Evolutionary conservation across 495 filamentous ascomycete genomes (phyloP).

Genomic region (Letharia columbiana): DNA sequence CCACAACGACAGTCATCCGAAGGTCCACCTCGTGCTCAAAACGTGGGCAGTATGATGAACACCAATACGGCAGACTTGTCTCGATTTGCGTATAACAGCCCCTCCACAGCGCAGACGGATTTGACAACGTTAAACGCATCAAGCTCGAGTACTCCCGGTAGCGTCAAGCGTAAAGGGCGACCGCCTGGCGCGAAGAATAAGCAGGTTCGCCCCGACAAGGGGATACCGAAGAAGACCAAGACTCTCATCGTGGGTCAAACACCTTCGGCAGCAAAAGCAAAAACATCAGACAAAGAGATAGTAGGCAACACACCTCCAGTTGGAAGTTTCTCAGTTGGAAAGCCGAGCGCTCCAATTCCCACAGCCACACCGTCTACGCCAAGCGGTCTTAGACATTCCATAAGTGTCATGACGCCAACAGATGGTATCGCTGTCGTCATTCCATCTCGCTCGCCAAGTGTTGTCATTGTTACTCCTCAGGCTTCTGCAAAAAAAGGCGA

Average conservation of each 20-base stretch:
- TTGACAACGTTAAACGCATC: constrained; percentile 20
- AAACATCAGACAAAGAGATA: not conserved
- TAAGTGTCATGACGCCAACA: constrained; percentile 11
- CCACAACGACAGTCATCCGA: not conserved
- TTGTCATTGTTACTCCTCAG: constrained; percentile 12
- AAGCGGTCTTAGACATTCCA: constrained; percentile 19
- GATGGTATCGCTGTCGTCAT: constrained; percentile 23
- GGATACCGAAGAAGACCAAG: constrained; percentile 8
- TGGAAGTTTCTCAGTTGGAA: not conserved
- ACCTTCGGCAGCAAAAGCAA: not conserved
- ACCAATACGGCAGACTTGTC: not conserved
- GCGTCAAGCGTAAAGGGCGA: constrained; percentile 16
- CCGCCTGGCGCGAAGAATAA: constrained; percentile 20
- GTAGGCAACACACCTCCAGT: not conserved
- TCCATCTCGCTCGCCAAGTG: constrained; percentile 23
- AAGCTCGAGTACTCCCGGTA: constrained; percentile 3
- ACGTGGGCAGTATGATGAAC: not conserved
- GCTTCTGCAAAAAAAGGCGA: not conserved
- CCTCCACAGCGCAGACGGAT: constrained; percentile 10
- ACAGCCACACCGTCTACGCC: constrained; percentile 13
- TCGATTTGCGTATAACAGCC: not conserved
- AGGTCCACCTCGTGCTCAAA: not conserved
- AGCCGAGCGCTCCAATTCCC: not conserved
- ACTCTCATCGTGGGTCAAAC: not conserved
- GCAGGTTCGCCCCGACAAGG: constrained; percentile 18